Percentiles rank a stretch among this genome's conserved stretches.
Conservation (phyloP, 805 yeast genomes). For the Ogataea corticis region DNA sequence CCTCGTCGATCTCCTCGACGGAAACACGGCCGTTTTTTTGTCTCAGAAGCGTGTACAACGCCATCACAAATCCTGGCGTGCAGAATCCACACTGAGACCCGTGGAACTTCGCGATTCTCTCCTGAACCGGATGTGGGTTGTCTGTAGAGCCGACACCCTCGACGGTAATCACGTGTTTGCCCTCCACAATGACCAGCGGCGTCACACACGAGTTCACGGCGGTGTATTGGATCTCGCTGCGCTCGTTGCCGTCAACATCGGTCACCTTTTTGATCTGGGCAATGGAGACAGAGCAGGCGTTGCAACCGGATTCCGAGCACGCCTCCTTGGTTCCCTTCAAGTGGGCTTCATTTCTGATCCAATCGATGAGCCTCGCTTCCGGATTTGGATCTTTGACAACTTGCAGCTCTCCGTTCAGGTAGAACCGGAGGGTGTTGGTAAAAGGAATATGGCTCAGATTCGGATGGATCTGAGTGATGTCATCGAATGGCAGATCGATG, state of each 20-base stretch:
- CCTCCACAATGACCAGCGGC: slow-evolving; percentile 45
- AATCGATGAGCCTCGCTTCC: slow-evolving; percentile 43
- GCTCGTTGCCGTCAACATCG: slow-evolving; percentile 11
- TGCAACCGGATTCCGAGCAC: slow-evolving; percentile 53
- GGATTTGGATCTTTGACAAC: slow-evolving; percentile 42
- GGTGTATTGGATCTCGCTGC: slow-evolving; percentile 32
- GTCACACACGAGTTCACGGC: slow-evolving; percentile 50
- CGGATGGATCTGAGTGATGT: slow-evolving; percentile 24
- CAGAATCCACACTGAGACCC: slow-evolving; percentile 55
- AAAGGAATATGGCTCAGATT: slow-evolving; percentile 29
- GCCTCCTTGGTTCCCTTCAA: slow-evolving; percentile 49
- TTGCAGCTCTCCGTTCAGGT: slow-evolving; percentile 41
- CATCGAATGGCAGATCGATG: slow-evolving; percentile 16
- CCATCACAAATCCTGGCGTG: slow-evolving; percentile 53
- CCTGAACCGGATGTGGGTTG: slow-evolving; percentile 49
- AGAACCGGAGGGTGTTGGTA: slow-evolving; percentile 33
- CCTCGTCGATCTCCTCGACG: slow-evolving; percentile 42
- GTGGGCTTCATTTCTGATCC: slow-evolving; percentile 38
- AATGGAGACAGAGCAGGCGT: slow-evolving; percentile 48
- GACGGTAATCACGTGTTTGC: slow-evolving; percentile 47
- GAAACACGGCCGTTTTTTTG: slow-evolving; percentile 38
- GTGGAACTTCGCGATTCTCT: slow-evolving; percentile 47
- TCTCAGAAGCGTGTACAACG: slow-evolving; percentile 43
- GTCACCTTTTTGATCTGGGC: slow-evolving; percentile 33
- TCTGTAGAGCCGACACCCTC: slow-evolving; percentile 46